Base-by-base conservation (phyloP, 1,284 basidiomycete species). In the Moesziomyces parantarcticus region DNA sequence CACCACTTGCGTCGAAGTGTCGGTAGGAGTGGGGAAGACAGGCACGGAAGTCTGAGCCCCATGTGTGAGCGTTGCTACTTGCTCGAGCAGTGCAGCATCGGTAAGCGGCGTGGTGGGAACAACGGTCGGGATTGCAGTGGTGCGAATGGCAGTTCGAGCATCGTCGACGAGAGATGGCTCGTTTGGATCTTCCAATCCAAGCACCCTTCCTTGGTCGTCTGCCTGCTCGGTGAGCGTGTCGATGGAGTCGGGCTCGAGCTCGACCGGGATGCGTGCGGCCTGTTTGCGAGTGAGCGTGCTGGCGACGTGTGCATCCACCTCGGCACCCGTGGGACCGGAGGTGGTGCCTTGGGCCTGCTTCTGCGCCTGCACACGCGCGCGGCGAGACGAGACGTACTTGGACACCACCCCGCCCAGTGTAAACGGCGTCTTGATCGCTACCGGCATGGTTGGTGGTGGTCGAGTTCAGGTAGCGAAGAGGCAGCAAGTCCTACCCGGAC, bases 101-200 rank as follows among this genome's bases (percentile, higher is more conserved):
- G 46, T 45, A 23, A 63, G 41, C 2, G 67, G 22, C 20, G 58
- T 57, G 1, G 50, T 50, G 1, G 60, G 53, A 16, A 60, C 46
- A n/a, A 60, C 43, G 32, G 25, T 23, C 1, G 64, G 50, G 5
- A 42, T 41, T 39, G 50, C 46, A 1, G 48, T 58, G 14, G 66
- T 46, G 26, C 26, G 59, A 3, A 56, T 7, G 4, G 36, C 48
- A 1, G 56, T 55, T 5, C 26, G n/a, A 11, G 72, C 68, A 23
- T 73, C 65, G 14, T 77, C 76, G 5, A 47, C 20, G 14, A 77
- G 55, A 0, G 49, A 26, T 0, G 73, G 61, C 5, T 78, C 72
- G 29, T 59, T 16, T 1, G 73, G 65, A 41, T 78, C 76, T 42
- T 78, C 73, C 3, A 78, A 45, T 0, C 76, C 77, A 0, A 75